These are phyloP conservation scores for Arthrobotrys musiformis DNA, from an alignment of 2,329 filamentous ascomycete genomes.

Conservation along the genomic window DNA sequence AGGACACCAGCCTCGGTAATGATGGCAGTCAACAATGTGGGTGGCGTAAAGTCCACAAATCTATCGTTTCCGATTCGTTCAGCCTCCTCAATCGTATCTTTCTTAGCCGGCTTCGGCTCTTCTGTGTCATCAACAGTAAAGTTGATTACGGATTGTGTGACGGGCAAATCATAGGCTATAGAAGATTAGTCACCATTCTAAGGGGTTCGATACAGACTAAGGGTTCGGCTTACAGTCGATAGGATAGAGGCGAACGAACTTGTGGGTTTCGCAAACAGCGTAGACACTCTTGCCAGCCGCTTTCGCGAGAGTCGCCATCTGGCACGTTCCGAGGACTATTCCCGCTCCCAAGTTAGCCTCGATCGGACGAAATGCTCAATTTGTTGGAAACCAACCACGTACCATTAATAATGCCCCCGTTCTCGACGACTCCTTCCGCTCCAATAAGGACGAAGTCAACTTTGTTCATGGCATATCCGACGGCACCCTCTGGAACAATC, in stretches of 20 bases:
- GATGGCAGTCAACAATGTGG: conserved; percentile 75
- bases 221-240: conserved; percentile 70
- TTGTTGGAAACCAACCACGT: neutral
- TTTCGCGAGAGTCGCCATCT: conserved; percentile 84
- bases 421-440: conserved; percentile 89
- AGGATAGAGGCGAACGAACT: conserved; percentile 90
- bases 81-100: conserved; percentile 56
- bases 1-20: conserved; percentile 80
- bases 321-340: conserved; percentile 69
- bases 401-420: conserved; percentile 89
- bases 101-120: conserved; percentile 63
- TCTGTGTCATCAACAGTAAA: conserved; percentile 72
- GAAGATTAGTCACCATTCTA: neutral
- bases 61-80: conserved; percentile 62
- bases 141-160: conserved; percentile 80
- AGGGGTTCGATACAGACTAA: neutral
- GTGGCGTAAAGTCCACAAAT: conserved; percentile 78
- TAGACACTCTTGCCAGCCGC: conserved; percentile 81
- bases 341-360: neutral
- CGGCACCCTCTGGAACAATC: conserved; percentile 78
- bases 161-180: conserved; percentile 74
- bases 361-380: neutral
- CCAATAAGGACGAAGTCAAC: conserved; percentile 76
- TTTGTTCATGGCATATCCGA: conserved; percentile 80
- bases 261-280: conserved; percentile 93